Percentiles rank a stretch among this genome's conserved stretches.
phyloP scores from a whole-genome alignment of 768 basidiomycete genomes.

The Panellus pusillus region DNA sequence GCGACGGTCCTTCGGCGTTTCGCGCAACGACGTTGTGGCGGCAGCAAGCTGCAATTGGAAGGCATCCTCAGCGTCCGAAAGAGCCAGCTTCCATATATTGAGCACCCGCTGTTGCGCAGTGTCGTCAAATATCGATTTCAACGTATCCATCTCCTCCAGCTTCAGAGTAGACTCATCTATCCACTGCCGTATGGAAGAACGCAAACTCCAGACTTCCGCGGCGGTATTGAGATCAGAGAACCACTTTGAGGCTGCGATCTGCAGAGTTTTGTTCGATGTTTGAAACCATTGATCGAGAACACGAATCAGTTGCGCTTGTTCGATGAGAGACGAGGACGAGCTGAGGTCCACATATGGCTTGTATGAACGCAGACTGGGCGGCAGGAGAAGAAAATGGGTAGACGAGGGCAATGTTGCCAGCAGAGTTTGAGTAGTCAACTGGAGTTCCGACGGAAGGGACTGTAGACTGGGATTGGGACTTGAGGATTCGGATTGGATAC shows the following conservation, averaged over 20 bases:
- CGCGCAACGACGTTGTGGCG: conserved; percentile 35
- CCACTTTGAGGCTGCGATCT: conserved; percentile 52
- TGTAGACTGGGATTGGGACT: conserved; percentile 20
- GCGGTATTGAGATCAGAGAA: conserved; percentile 57
- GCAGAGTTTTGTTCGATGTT: conserved; percentile 47
- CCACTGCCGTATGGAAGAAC: conserved; percentile 51
- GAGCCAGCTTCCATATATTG: conserved; percentile 56
- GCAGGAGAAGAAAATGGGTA: conserved; percentile 77
- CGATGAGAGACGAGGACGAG: conserved; percentile 54
- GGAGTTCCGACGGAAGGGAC: conserved; percentile 49
- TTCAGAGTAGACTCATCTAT: conserved; percentile 46
- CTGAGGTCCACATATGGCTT: conserved; percentile 81
- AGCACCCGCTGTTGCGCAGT: conserved; percentile 54
- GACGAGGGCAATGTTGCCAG: conserved; percentile 78
- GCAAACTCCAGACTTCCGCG: conserved; percentile 72
- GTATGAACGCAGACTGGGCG: conserved; percentile 68
- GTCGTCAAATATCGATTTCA: conserved; percentile 52
- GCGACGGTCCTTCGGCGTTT: conserved; percentile 26
- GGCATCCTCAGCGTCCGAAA: conserved; percentile 43
- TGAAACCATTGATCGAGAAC: conserved; percentile 67
- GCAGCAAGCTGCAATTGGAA: conserved; percentile 46
- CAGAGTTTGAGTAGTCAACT: conserved; percentile 65
- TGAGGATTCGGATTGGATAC: conserved; percentile 56
- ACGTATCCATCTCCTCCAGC: conserved; percentile 42
- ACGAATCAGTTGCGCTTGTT: conserved; percentile 41